Percentiles rank a stretch among this genome's conserved stretches.
These are phyloP conservation scores for Syncephalastrum sp. DNA, from an alignment of 371 early-diverging fungal species.

Conservation along the genomic window DNA sequence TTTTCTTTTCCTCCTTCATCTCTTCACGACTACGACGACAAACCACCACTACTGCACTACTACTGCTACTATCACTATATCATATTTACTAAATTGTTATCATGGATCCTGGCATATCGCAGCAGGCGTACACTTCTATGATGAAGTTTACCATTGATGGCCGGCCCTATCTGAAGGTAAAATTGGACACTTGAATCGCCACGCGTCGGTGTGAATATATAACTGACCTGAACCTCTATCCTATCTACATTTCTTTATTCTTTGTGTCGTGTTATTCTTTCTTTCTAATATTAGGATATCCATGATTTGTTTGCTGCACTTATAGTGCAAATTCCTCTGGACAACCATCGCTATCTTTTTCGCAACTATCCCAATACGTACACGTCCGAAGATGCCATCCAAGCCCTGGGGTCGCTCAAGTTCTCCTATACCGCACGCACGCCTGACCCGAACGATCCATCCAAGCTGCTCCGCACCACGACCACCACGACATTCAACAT, in stretches of 20 bases:
- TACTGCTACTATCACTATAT: neutral
- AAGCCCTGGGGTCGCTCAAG: slow-evolving; percentile 47
- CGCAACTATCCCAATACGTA: slow-evolving; percentile 57
- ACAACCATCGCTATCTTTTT: slow-evolving; percentile 55
- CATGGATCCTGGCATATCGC: slow-evolving; percentile 36
- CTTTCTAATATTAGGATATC: slow-evolving; percentile 42
- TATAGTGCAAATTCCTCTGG: slow-evolving; percentile 55
- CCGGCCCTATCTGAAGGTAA: slow-evolving; percentile 46
- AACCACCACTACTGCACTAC: neutral
- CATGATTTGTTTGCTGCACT: slow-evolving; percentile 63
- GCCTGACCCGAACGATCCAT: slow-evolving; percentile 58
- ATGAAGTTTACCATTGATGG: slow-evolving; percentile 52
- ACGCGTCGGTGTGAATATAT: neutral
- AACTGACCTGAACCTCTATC: neutral
- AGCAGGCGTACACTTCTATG: slow-evolving; percentile 51
- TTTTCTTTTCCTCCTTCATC: slow-evolving; percentile 10
- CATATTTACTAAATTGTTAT: slow-evolving; percentile 4
- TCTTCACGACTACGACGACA: neutral
- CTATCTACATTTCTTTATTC: too few species aligned
- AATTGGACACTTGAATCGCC: neutral
- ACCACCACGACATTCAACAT: slow-evolving; percentile 64
- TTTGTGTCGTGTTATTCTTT: neutral
- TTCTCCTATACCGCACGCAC: slow-evolving; percentile 57
- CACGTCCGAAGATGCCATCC: slow-evolving; percentile 57
- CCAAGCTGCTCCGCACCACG: slow-evolving; percentile 41